Evolutionary conservation across 192 early-diverging fungal species (phyloP), one percentile per base, ranked within the genome.

Genomic region (Coemansia biformis): DNA sequence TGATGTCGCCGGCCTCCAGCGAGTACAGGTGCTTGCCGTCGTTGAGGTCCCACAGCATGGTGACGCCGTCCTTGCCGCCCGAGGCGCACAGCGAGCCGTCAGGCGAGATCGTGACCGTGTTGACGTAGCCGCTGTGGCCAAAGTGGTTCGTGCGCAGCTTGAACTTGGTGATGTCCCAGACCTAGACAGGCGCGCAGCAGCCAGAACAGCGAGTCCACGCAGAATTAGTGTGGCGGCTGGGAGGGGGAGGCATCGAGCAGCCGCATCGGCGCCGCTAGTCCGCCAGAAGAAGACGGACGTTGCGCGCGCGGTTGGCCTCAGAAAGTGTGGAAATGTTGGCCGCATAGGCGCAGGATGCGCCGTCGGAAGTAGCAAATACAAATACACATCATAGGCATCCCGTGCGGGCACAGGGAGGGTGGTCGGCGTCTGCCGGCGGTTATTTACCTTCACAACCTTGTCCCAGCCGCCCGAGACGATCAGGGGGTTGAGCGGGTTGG

Each of bases 21-120:
- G 92, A 93, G 90, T 99, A 96, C 72, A 99, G 83, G 92, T 99
- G 96, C 89, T 97, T 96, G 84, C 85, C 87, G 66, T 99, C 96
- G 82, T 97, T 97, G 51, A 99, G 81, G 76, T 99, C 96, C 96
- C 96, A 99, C 57, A 99, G 85, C 92, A 96, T 97, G 65, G 89
- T 88, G 79, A 96, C 82, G 68, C 92, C 90, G 81, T 99, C 96
- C 81, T 93, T 93, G 77, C 96, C 96, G 62, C 93, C 96, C 65
- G 96, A 96, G 71, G 96, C 96, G 84, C 93, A 99, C 69, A 99
- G 88, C 38, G 96, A 99, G 77, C 96, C 96, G 80, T 99, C 96
- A 54, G 96, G 96, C 29, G 93, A 97, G 81, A 99, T 87, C 71
- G 93, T 97, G 70, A 96, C 86, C 68, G 91, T 90, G 85, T 88